phyloP scores from a whole-genome alignment of 2,329 filamentous ascomycete genomes.

The Teratosphaeria viscida region DNA sequence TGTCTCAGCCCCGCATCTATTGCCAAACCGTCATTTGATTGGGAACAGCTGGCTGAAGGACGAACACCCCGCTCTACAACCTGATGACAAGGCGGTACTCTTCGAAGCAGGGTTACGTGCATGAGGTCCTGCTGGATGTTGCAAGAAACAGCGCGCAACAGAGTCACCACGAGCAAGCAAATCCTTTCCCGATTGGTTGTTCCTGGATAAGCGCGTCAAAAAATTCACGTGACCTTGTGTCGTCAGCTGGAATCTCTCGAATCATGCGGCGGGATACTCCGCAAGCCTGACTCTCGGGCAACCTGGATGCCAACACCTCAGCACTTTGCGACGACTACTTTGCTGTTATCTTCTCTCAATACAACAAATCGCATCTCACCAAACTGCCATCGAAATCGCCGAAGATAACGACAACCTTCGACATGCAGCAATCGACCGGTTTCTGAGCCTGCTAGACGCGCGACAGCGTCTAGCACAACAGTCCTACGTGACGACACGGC shows the following conservation, averaged over 20 bases:
- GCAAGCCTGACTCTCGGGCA: not conserved
- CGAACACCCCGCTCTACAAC: not conserved
- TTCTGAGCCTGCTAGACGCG: constrained; percentile 24
- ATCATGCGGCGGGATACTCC: not conserved
- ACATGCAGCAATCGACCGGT: not conserved
- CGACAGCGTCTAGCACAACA: constrained; percentile 19
- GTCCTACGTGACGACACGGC: constrained; percentile 20
- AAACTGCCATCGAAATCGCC: constrained; percentile 4
- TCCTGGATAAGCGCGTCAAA: not conserved
- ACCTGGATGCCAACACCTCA: not conserved
- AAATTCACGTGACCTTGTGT: not conserved
- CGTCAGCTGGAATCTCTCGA: not conserved
- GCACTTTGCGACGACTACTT: not conserved
- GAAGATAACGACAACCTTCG: not conserved
- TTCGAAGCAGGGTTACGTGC: not conserved
- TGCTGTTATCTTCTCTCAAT: not conserved
- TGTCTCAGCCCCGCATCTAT: too few relatives aligned
- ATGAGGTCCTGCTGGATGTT: not conserved
- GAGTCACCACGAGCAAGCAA: not conserved
- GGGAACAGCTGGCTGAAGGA: not conserved
- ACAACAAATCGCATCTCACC: not conserved
- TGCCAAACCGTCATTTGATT: not conserved
- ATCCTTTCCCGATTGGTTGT: not conserved
- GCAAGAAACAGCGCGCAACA: not conserved
- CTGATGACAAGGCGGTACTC: not conserved